These are phyloP conservation scores for Danielia oregonensis DNA, from an alignment of 805 yeast genomes.

Conservation along the genomic window DNA sequence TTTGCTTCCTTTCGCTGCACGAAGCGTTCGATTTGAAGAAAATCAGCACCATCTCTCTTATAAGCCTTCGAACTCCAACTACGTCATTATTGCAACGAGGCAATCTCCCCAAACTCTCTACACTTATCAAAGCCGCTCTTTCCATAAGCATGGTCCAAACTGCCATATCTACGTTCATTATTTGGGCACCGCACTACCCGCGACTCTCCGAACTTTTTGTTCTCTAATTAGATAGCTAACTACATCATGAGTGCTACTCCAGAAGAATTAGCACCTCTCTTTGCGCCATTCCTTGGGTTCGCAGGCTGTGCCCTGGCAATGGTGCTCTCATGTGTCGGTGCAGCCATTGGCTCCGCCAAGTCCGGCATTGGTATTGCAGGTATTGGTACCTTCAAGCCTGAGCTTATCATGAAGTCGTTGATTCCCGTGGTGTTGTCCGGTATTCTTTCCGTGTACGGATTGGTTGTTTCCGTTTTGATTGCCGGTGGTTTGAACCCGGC, in stretches of 20 bases:
- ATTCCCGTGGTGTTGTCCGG: constrained; percentile 99
- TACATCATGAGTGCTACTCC: constrained; percentile 24
- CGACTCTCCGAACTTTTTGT: not conserved
- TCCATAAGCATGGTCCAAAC: too few relatives aligned
- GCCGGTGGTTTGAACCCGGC: constrained; percentile 85
- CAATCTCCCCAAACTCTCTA: too few relatives aligned
- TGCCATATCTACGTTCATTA: not conserved
- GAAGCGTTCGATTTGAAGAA: too few relatives aligned
- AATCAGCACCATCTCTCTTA: too few relatives aligned
- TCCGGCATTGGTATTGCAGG: constrained; percentile 98
- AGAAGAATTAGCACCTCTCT: constrained; percentile 77
- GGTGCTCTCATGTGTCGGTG: constrained; percentile 92
- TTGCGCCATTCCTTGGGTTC: constrained; percentile 96
- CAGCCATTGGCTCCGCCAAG: constrained; percentile 97
- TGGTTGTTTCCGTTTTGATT: constrained; percentile 92
- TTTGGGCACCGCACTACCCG: constrained; percentile 4
- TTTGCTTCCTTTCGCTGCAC: too few relatives aligned
- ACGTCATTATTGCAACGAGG: too few relatives aligned
- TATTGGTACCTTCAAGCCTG: constrained; percentile 97
- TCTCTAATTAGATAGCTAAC: not conserved
- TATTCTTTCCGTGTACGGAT: constrained; percentile 93
- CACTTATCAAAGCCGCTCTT: too few relatives aligned
- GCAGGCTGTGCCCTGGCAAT: constrained; percentile 96
- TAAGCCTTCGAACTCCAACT: too few relatives aligned
- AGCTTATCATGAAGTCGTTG: constrained; percentile 88